Evolutionary conservation across 2,329 filamentous ascomycete species (phyloP).

Genomic region (Apiospora rasikravindrae): DNA sequence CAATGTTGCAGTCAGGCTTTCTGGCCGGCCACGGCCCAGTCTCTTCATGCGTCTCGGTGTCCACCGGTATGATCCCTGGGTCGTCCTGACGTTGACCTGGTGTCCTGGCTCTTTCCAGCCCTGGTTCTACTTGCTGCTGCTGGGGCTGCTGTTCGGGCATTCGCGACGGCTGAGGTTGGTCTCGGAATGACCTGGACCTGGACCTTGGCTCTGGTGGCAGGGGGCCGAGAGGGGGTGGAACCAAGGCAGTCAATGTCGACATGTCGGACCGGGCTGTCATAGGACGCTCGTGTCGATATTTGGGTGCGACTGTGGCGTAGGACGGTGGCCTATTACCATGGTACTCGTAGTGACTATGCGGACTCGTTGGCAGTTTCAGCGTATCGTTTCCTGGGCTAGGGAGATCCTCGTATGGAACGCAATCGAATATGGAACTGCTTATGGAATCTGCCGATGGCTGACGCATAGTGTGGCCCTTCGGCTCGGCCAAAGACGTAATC

Average conservation of each 20-base stretch:
- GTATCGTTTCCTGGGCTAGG: constrained; percentile 28
- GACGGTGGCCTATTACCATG: not conserved
- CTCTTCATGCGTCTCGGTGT: constrained; percentile 33
- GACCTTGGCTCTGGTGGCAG: constrained; percentile 3
- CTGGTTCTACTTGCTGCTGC: constrained; percentile 22
- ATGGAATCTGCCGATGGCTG: constrained; percentile 43
- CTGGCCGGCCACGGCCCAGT: constrained; percentile 28
- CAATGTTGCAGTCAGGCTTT: constrained; percentile 49
- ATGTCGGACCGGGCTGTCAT: not conserved
- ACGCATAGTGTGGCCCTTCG: constrained; percentile 31
- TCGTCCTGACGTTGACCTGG: constrained; percentile 31
- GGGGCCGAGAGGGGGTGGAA: constrained; percentile 1
- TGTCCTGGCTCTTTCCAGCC: not conserved
- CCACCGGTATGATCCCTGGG: constrained; percentile 43
- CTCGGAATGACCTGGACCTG: not conserved
- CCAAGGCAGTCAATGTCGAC: not conserved
- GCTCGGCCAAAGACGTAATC: constrained; percentile 31
- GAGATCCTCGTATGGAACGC: constrained; percentile 35
- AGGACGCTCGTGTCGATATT: not conserved
- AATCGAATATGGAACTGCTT: constrained; percentile 43
- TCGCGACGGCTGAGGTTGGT: constrained; percentile 18
- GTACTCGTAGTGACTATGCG: constrained; percentile 24
- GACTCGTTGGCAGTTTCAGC: constrained; percentile 27
- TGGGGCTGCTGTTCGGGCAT: constrained; percentile 10
- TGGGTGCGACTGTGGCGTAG: constrained; percentile 8